A percentile compares a stretch with the other conserved stretches of the same genome.
These are phyloP conservation scores for Colletotrichum sansevieriae DNA, from an alignment of 2,329 filamentous ascomycete genomes.

Conservation along the genomic window DNA sequence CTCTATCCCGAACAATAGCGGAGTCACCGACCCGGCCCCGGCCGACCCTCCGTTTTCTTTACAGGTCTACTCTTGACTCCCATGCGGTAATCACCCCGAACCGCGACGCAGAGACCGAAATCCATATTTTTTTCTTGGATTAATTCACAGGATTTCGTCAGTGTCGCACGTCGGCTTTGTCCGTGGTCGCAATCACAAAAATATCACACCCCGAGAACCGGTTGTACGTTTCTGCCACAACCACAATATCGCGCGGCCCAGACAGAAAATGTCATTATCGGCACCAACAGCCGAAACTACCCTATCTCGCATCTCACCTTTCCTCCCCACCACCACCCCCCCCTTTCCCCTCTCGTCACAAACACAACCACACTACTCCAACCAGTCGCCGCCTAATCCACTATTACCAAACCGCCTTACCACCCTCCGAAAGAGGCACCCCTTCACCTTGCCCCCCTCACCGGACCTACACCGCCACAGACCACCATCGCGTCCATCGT, in stretches of 20 bases:
- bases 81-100: not conserved
- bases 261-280: not conserved
- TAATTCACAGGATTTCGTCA: no score
- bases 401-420: no score
- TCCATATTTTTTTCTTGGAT: no score
- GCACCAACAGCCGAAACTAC: conserved; percentile 33
- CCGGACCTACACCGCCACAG: conserved; percentile 25
- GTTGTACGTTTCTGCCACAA: not conserved
- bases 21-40: conserved; percentile 16
- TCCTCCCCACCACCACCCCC: not conserved
- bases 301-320: conserved; percentile 17
- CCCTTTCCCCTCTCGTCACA: not conserved
- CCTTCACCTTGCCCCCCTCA: conserved; percentile 1
- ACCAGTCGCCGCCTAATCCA: not conserved
- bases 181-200: no score
- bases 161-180: no score
- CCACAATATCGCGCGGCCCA: not conserved
- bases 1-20: conserved; percentile 19
- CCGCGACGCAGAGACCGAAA: not conserved
- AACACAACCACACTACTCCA: conserved; percentile 2
- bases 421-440: no score
- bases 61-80: no score
- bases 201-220: not conserved
- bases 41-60: not conserved
- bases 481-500: not conserved